Evolutionary conservation across 2,329 filamentous ascomycete species (phyloP), one percentile per base, ranked within the genome.

Genomic region (Corinectria fuckeliana): DNA sequence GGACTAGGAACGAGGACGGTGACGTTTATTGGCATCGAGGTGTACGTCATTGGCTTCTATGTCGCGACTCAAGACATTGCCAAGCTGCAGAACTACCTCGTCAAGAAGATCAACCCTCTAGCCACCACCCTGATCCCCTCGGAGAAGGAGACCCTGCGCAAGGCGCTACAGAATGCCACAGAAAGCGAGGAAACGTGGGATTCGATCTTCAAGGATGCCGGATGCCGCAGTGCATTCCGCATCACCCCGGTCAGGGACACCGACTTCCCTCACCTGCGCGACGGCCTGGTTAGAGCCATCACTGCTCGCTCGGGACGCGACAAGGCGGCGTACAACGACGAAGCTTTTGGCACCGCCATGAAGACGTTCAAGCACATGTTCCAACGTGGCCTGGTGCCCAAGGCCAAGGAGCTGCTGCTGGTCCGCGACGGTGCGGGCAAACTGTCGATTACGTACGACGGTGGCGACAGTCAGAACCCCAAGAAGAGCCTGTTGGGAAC

Each of bases 31-130:
- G 81, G 86, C 48, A 92, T 99, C 42, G 89, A 97, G 74, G 95
- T 99, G 52, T 99, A 99, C 78, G 91, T 98, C 16, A 91, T 97
- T 0, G 95, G 94, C 14, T 87, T 96, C 69, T 99, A 99, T 78
- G 84, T 98, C 23, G 91, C 93, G 23, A 94, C 90, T 0, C 81
- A 88, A 34, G 93, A 97, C 71, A 88, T 99, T 59, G 87, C 89
- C 4, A 82, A 84, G n/a, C 82, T 99, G 38, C 94, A 98, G 76
- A 82, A 85, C 66, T 85, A 87, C 42, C 83, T 98, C 26, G 85
- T 96, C 61, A 88, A 88, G 72, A 87, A 87, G 62, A 86, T 96
- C 69, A 92, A 92, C 72, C 85, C 88, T 1, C 79, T 88, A 3
- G 94, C 93, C 2, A 96, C 92, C 0, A 92, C 93, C 0, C 83